Conservation (phyloP, 305 asterid species). For the Fraxinus baroniana region DNA sequence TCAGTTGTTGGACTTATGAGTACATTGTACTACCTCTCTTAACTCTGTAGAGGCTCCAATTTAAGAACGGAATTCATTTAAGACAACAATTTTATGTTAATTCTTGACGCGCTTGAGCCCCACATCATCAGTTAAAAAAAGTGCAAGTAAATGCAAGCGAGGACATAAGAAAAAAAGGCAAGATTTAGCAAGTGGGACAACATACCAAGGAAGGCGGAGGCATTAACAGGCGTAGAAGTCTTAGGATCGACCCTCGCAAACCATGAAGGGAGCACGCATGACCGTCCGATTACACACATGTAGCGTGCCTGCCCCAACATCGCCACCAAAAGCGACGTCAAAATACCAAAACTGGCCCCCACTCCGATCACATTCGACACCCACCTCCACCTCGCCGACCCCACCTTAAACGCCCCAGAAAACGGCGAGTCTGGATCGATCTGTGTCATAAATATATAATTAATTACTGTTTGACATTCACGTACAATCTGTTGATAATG, state of each 20-base stretch:
- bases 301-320: slow-evolving; percentile 97
- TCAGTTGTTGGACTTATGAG: not conserved
- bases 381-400: slow-evolving; percentile 64
- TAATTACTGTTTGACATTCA: not conserved
- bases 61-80: not conserved
- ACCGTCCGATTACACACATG: slow-evolving; percentile 95
- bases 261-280: slow-evolving; percentile 81
- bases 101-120: not conserved
- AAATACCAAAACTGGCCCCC: slow-evolving; percentile 91
- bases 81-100: not conserved
- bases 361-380: slow-evolving; percentile 84
- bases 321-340: slow-evolving; percentile 83
- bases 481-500: not conserved
- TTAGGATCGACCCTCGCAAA: slow-evolving; percentile 77
- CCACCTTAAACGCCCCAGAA: slow-evolving; percentile 69
- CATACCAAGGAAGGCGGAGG: slow-evolving; percentile 85
- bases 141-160: not conserved
- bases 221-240: slow-evolving; percentile 81
- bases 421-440: slow-evolving; percentile 81
- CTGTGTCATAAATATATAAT: slow-evolving; percentile 38
- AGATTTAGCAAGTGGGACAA: not conserved
- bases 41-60: not conserved
- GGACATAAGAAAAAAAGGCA: not conserved
- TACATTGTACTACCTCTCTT: not conserved
- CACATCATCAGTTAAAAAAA: not conserved